phyloP scores from a whole-genome alignment of 495 filamentous ascomycete species.

The Hypoxylon fragiforme region DNA sequence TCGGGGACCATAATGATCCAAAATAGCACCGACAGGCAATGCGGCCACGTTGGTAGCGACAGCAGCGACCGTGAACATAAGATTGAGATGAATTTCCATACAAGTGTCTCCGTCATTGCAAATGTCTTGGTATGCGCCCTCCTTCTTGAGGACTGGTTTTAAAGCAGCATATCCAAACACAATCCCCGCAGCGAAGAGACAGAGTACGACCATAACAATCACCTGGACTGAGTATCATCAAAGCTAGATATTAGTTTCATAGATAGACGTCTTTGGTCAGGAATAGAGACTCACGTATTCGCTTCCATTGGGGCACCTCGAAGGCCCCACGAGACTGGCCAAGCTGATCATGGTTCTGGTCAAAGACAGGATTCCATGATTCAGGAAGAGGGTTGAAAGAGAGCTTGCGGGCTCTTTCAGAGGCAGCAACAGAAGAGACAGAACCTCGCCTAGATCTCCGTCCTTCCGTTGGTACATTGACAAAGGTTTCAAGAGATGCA shows the following conservation, averaged over 20 bases:
- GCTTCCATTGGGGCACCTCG: slow-evolving; percentile 65
- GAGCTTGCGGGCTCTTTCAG: slow-evolving; percentile 48
- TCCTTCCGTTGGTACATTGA: slow-evolving; percentile 42
- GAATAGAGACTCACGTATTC: slow-evolving; percentile 59
- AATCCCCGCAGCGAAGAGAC: slow-evolving; percentile 76
- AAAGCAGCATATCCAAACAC: slow-evolving; percentile 86
- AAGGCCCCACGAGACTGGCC: slow-evolving; percentile 65
- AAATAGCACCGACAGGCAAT: slow-evolving; percentile 80
- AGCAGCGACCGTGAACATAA: slow-evolving; percentile 94
- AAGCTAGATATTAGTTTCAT: slow-evolving; percentile 12
- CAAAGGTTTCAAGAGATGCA: slow-evolving; percentile 54
- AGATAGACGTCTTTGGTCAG: background rate
- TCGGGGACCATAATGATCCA: slow-evolving; percentile 81
- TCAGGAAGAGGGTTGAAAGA: slow-evolving; percentile 58
- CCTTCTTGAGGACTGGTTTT: slow-evolving; percentile 76
- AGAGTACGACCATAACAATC: slow-evolving; percentile 70
- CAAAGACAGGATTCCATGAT: slow-evolving; percentile 48
- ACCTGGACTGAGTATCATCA: slow-evolving; percentile 57
- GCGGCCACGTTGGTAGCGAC: slow-evolving; percentile 81
- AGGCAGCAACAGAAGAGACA: slow-evolving; percentile 22
- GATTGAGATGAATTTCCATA: slow-evolving; percentile 80
- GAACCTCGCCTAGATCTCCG: slow-evolving; percentile 46
- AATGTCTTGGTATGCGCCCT: slow-evolving; percentile 70
- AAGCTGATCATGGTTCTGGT: slow-evolving; percentile 27
- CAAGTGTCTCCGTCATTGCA: slow-evolving; percentile 63